phyloP scores from a whole-genome alignment of 176 grass and related monocot species.

The Pharus latifolius region DNA sequence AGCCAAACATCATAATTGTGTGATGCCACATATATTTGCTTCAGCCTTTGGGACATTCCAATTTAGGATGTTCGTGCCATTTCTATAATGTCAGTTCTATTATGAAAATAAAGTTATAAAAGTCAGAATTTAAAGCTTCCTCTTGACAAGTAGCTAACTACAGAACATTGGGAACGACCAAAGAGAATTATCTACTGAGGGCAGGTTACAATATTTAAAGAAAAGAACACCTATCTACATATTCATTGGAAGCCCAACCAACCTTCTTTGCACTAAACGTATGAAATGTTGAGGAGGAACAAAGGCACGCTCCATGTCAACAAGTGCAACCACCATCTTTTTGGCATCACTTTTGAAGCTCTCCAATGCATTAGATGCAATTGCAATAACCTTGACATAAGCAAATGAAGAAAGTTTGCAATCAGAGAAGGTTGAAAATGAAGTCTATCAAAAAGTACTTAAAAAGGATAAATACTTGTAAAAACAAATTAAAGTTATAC shows the following conservation, averaged over 20 bases:
- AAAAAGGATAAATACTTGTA: background rate
- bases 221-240: background rate
- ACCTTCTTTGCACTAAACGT: constrained; percentile 91
- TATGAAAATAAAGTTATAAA: background rate
- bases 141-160: background rate
- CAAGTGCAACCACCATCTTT: constrained; percentile 94
- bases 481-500: constrained; percentile 31
- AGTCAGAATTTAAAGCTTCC: background rate
- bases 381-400: constrained; percentile 59
- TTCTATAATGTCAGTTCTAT: background rate
- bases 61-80: background rate
- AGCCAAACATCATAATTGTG: background rate
- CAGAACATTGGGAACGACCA: background rate
- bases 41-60: background rate
- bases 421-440: constrained; percentile 17
- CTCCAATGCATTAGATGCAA: constrained; percentile 78
- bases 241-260: background rate
- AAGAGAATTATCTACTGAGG: background rate
- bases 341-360: constrained; percentile 82
- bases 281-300: constrained; percentile 96
- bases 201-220: background rate
- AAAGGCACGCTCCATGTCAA: constrained; percentile 96
- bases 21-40: background rate
- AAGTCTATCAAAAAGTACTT: background rate
- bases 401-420: constrained; percentile 12